Evolutionary conservation across 2,329 filamentous ascomycete genomes (phyloP).

Genomic region (Penicillium capsulatum): DNA sequence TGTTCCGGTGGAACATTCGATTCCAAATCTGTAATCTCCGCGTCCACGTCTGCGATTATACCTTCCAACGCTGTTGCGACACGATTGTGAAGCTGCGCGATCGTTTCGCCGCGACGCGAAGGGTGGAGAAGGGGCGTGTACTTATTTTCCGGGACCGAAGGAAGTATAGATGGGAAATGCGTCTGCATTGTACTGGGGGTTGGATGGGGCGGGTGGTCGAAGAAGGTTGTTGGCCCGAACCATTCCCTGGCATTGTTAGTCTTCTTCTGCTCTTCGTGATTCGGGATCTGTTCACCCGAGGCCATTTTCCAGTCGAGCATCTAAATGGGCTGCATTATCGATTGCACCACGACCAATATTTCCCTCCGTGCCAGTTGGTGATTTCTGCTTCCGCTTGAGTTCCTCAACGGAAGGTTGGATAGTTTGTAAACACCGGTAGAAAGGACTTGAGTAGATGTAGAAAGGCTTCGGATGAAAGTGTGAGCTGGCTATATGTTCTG

Average conservation of each 20-base stretch:
- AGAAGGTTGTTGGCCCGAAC: constrained; percentile 76
- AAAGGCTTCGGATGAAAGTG: constrained; percentile 40
- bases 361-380: not conserved
- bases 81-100: constrained; percentile 74
- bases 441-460: constrained; percentile 74
- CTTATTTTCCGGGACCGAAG: constrained; percentile 45
- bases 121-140: constrained; percentile 66
- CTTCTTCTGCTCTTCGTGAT: not conserved
- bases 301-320: constrained; percentile 51
- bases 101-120: constrained; percentile 70
- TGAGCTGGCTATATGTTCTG: constrained; percentile 33
- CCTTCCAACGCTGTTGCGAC: constrained; percentile 64
- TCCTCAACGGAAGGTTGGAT: constrained; percentile 59
- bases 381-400: constrained; percentile 25
- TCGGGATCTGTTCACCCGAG: constrained; percentile 42
- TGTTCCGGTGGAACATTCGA: constrained; percentile 50
- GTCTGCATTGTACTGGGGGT: constrained; percentile 56
- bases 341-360: constrained; percentile 21
- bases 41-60: constrained; percentile 69
- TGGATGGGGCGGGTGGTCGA: constrained; percentile 78
- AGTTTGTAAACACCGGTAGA: constrained; percentile 84
- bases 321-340: constrained; percentile 34
- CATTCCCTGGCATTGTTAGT: constrained; percentile 62
- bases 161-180: constrained; percentile 56
- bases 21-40: constrained; percentile 41